Evolutionary conservation across 1,284 basidiomycete genomes (phyloP).

Genomic region (Amylostereum areolatum): DNA sequence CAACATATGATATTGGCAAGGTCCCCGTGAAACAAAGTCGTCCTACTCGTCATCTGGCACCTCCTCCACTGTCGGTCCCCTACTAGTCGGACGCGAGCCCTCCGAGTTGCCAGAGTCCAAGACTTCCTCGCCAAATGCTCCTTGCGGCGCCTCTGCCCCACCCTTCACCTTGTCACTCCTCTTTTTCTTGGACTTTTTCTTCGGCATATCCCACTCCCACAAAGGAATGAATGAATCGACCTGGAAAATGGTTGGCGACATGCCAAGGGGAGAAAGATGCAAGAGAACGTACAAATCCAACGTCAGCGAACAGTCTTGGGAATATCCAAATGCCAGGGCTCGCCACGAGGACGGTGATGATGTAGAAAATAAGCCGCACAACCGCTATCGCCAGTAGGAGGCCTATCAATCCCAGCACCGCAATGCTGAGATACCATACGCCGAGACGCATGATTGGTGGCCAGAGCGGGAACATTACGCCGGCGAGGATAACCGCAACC

Average conservation of each 20-base stretch:
- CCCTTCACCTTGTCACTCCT: conserved; percentile 32
- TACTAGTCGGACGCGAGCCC: conserved; percentile 53
- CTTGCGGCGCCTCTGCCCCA: conserved; percentile 17
- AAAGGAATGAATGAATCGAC: conserved; percentile 96
- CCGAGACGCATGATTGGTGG: conserved; percentile 90
- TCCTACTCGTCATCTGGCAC: conserved; percentile 26
- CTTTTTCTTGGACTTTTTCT: conserved; percentile 80
- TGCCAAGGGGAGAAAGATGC: conserved; percentile 6
- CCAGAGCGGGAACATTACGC: conserved; percentile 99
- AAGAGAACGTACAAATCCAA: conserved; percentile 82
- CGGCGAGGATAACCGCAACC: conserved; percentile 92
- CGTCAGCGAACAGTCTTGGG: conserved; percentile 96
- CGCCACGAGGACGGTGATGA: conserved; percentile 83
- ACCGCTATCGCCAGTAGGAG: conserved; percentile 92
- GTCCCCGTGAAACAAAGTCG: neutral
- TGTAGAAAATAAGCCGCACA: conserved; percentile 89
- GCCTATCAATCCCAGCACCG: conserved; percentile 83
- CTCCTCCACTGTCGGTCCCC: conserved; percentile 41
- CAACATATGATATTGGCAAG: too few relatives aligned
- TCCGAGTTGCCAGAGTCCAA: conserved; percentile 36
- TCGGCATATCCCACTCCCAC: conserved; percentile 97
- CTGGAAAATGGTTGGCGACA: conserved; percentile 33
- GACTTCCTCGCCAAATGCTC: conserved; percentile 50
- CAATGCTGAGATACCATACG: conserved; percentile 94
- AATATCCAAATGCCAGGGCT: conserved; percentile 98